Base-by-base conservation (phyloP, 2,329 filamentous ascomycete species). In the Stagonosporopsis vannaccii region DNA sequence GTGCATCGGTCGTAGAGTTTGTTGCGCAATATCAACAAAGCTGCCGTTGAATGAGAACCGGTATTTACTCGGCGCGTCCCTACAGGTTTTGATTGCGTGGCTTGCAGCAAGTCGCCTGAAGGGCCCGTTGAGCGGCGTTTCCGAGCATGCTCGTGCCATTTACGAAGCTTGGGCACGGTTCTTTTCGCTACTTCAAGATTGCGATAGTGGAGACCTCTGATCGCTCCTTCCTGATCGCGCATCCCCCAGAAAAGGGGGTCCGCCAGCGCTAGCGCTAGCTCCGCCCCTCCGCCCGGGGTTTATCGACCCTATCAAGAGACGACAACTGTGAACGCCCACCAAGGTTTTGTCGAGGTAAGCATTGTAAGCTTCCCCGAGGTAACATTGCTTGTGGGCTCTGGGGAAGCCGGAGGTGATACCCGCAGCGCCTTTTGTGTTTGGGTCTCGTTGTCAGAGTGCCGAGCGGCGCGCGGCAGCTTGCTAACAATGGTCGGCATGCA, bases 231-330 rank as follows among this genome's bases (percentile, higher is more conserved):
- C 28, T 23, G 25, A 25, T 19, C 26, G 41, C 36, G 25, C 17
- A 25, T 51, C 33, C 40, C 49, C 41, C 49, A 23, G 32, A 17
- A 51, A 44, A 28, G 41, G 49, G 49, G 49, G 30, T 41, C 23
- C 51, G 47, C 47, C 51, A 43, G 42, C 47, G 47, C 28, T 51
- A 40, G 42, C 23, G 36, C n/a, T 51, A 40, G 42, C 19, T 42
- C n/a, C 17, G 25, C 37, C 43, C 23, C 28, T 23, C 28, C 41
- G 28, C 36, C 35, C 46, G 41, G 41, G 52, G 46, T 42, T 42
- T 13, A 41, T 45, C 26, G 35, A 56, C 37, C 41, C 41, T 51
- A 47, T 56, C 42, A 51, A 35, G 6, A 17, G 42, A 51, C 36
- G 39, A 37, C 35, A 43, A 32, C 22, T 17, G 22, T 50, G 15